These are phyloP conservation scores for Myxozyma vanderwaltii DNA, from an alignment of 805 yeast species.

Conservation along the genomic window DNA sequence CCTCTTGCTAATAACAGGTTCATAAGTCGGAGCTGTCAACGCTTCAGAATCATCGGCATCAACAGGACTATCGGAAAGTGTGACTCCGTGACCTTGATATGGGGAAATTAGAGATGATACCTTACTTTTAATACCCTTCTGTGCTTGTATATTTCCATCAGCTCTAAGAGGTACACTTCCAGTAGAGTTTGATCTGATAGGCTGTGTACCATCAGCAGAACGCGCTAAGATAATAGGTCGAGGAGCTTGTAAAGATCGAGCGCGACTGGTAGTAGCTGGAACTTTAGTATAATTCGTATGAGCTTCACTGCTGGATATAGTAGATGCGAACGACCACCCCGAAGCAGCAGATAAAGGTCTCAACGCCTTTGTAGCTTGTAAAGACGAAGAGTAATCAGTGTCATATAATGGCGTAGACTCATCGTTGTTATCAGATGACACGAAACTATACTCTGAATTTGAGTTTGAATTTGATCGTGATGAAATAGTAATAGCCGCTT, in stretches of 20 bases:
- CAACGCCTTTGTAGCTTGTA: neutral
- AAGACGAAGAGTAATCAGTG: neutral
- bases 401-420: neutral
- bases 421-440: neutral
- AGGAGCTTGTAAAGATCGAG: slow-evolving; percentile 1
- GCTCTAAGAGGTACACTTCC: slow-evolving; percentile 3
- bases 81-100: neutral
- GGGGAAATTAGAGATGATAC: neutral
- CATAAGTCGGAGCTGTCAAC: neutral
- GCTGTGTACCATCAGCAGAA: neutral
- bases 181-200: slow-evolving; percentile 1
- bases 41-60: slow-evolving; percentile 1
- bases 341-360: neutral
- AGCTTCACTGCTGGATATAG: neutral
- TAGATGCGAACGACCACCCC: neutral
- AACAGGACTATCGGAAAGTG: neutral
- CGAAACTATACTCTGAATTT: neutral
- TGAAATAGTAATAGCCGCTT: neutral
- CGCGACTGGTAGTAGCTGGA: neutral
- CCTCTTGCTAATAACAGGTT: neutral
- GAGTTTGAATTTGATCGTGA: slow-evolving; percentile 4
- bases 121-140: neutral
- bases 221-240: neutral
- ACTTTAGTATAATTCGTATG: neutral
- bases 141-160: neutral